Evolutionary conservation across 495 filamentous ascomycete genomes (phyloP).

Genomic region (Xylaria nigripes): DNA sequence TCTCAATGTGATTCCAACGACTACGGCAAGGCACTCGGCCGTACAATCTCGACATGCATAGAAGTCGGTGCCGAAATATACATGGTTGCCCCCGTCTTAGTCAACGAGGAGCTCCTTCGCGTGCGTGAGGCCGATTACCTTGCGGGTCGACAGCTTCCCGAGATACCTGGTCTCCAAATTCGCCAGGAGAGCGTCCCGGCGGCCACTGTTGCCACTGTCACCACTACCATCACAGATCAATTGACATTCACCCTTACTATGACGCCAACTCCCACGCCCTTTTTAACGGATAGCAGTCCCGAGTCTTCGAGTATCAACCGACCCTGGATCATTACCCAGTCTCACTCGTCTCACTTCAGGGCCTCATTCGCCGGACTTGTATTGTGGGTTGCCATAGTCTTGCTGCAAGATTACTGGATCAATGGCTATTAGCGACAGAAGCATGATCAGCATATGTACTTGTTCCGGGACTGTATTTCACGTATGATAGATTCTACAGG

Average conservation of each 20-base stretch:
- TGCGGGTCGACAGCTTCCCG: slow-evolving; percentile 22
- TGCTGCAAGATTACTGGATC: slow-evolving; percentile 21
- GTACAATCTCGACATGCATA: slow-evolving; percentile 21
- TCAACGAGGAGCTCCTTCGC: slow-evolving; percentile 24
- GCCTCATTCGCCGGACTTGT: slow-evolving; percentile 22
- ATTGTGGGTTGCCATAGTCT: slow-evolving; percentile 19
- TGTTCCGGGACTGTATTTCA: slow-evolving; percentile 8
- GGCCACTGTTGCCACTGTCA: slow-evolving; percentile 8
- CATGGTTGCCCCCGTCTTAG: slow-evolving; percentile 20
- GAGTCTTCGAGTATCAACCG: slow-evolving; percentile 15
- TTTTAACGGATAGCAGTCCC: slow-evolving; percentile 10
- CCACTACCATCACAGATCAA: slow-evolving; percentile 18
- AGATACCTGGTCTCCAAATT: slow-evolving; percentile 20
- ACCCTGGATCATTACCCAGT: slow-evolving; percentile 22
- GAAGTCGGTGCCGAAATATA: slow-evolving; percentile 23
- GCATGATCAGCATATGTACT: slow-evolving; percentile 11
- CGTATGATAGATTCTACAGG: slow-evolving; percentile 1
- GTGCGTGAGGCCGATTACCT: slow-evolving; percentile 29
- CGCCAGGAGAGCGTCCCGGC: slow-evolving; percentile 18
- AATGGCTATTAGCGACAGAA: slow-evolving; percentile 17
- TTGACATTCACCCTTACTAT: slow-evolving; percentile 14
- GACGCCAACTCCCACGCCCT: slow-evolving; percentile 11
- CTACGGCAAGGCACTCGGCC: slow-evolving; percentile 21
- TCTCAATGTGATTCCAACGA: slow-evolving; percentile 23
- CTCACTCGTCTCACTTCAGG: slow-evolving; percentile 4